Base-by-base conservation (phyloP, 345 rosid genomes). In the Hibiscus syriacus region DNA sequence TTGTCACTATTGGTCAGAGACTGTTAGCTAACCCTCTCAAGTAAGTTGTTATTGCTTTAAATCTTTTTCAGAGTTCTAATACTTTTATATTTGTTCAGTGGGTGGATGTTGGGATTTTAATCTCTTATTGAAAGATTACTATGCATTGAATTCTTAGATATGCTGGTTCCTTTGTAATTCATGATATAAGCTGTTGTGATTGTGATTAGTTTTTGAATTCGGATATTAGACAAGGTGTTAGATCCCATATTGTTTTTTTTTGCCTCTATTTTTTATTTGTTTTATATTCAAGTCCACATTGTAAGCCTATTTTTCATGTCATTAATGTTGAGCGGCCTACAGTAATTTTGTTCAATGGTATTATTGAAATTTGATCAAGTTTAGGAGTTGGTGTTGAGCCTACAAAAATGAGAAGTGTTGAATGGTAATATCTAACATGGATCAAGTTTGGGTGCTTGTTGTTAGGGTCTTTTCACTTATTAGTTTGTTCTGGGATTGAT, bases 1-100 rank as follows among this genome's bases (percentile, higher is more conserved):
- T 95, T 78, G 98, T 92, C 45, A 95, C 99, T 29, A 95, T 95
- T 66, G 98, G 98, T 71, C 99, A 95, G 82, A 84, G 99, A 79
- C 76, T 95, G 57, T 73, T 95, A 73, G 99, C 99, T 72, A 88
- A 90, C 75, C 99, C 99, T 58, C 77, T 95, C 72, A 95, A 80
- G 99, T 95, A 83, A 78, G 88, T 80, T 71, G n/a, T 39, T 54
- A 55, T 55, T 55, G 29, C 57, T 29, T 36, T n/a, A 39, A 55
- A 22, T 22, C 11, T 17, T n/a, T 10, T 12, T 60, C 39, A 45
- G 26, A 64, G n/a, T 36, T 8, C 6, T 36, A 36, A 8, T 36
- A 8, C 12, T 36, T 36, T 1, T 36, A 36, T 36, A 36, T 36
- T 36, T 36, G 12, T 36, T 36, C 2, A 1, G 41, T 8, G 41